phyloP scores from a whole-genome alignment of 129 eudicot genomes.

The Helichrysum umbraculigerum region DNA sequence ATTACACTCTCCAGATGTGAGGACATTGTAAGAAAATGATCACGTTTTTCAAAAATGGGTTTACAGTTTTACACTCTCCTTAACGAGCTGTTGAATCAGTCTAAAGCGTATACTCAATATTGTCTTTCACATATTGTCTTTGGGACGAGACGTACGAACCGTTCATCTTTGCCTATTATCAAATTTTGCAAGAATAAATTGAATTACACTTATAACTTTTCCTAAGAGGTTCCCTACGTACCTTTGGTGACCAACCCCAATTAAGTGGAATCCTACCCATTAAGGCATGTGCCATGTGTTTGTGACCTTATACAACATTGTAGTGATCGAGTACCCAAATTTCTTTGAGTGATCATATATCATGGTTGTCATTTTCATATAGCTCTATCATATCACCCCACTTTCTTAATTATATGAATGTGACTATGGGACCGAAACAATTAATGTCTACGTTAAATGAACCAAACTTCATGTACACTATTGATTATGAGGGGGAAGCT shows the following conservation, averaged over 20 bases:
- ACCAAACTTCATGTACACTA: neutral
- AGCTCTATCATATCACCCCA: constrained; percentile 27
- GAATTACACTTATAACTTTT: neutral
- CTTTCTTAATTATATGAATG: constrained; percentile 11
- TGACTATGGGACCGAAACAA: constrained; percentile 18
- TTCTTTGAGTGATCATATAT: neutral
- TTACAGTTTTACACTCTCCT: too few relatives aligned
- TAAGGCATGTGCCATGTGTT: constrained; percentile 34
- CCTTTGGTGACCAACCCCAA: neutral
- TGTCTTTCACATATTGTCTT: too few relatives aligned
- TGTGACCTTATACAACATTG: constrained; percentile 30
- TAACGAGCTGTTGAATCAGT: too few relatives aligned
- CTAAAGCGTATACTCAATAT: too few relatives aligned
- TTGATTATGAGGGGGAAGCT: neutral
- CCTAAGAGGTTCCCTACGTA: neutral
- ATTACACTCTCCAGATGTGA: neutral
- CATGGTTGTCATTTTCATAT: constrained; percentile 36
- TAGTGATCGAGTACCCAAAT: constrained; percentile 17
- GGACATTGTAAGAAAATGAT: too few relatives aligned
- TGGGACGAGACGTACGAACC: too few relatives aligned
- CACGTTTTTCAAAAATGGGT: too few relatives aligned
- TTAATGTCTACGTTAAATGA: constrained; percentile 24
- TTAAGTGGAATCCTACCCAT: constrained; percentile 32
- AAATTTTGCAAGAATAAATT: too few relatives aligned
- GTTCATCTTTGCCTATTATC: too few relatives aligned